Evolutionary conservation across 768 basidiomycete genomes (phyloP), one percentile per base, ranked within the genome.

Genomic region (Boletus vinaceobasis): DNA sequence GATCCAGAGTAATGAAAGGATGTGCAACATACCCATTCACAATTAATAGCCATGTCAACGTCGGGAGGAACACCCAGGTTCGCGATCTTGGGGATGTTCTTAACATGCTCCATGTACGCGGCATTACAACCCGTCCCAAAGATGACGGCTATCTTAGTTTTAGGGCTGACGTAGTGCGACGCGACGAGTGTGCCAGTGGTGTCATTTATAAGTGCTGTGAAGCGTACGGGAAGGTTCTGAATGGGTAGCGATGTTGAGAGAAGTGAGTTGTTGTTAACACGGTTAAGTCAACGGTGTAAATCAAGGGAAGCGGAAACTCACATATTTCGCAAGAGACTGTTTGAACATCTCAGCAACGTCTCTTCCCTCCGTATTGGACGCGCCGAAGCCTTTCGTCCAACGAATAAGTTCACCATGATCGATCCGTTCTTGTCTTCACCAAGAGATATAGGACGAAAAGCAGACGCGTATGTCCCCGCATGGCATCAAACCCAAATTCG

Each of bases 351-450:
- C 89, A 5, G 92, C 95, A 13, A 96, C 93, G 64, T 99, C 92
- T 51, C 82, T 76, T 17, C 95, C 95, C 72, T 98, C 97, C 17
- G 92, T 93, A 67, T 95, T 93, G 5, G 82, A 69, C 0, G 90
- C 90, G 32, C 93, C 93, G 64, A 98, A 98, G 59, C 97, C 97
- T 73, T 99, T 99, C n/a, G 97, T 99, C 97, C 97, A 99, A 17
- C 96, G 88, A 64, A 98, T 93, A 36, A 98, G 86, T 56, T 83
- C 81, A 23, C 93, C 96, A 58, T 98, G 93, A 71, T 98, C 93
- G 59, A 99, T 98, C 50, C 83, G 80, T 37, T 87, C 81, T 79
- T 98, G 97, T n/a, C 91, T 95, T 70, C 11, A 60, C 3, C 45
- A 43, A 35, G 44, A 31, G 36, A 48, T 40, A 40, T 10, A 7